Evolutionary conservation across 306 rosid genomes (phyloP), one percentile per base, ranked within the genome.

Genomic region (Begonia fuchsioides): DNA sequence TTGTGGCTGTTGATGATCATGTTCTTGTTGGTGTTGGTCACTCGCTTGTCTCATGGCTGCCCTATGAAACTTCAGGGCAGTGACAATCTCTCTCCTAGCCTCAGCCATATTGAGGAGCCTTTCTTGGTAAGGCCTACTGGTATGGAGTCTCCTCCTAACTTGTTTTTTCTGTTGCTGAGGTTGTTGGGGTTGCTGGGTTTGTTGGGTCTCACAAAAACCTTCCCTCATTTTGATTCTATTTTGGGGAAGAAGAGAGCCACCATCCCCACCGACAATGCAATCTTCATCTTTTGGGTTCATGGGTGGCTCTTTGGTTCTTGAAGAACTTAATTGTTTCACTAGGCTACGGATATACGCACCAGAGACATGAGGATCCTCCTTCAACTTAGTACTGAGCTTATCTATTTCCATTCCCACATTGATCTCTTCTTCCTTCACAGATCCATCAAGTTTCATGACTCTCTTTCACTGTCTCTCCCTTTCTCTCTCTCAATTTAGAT

Each of bases 91-190:
- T 62, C 80, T 69, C 56, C 97, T 65, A 8, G 97, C 95, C 67
- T 90, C 95, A 1, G 97, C 97, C 95, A 81, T 81, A 52, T 90
- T 90, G 13, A 90, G 54, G 38, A 81, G 78, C 58, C 92, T 82
- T 17, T 84, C 82, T 47, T 90, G 95, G 70, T 90, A 81, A 11
- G 93, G 95, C 63, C 79, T 71, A 40, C 63, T 73, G 32, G 97
- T 67, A 39, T 90, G 97, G 51, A 81, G 87, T 55, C 97, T 76
- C 69, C 94, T 68, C 45, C 97, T 72, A 17, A 81, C 87, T 65
- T 90, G 95, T 55, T 82, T 85, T 43, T 84, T 90, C 66, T 81
- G 78, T 15, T 69, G 87, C 35, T 56, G 81, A 1, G 39, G 17
- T 1, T 56, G 61, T 6, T 38, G 62, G 11, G 61, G 48, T 20